Evolutionary conservation across 257 asterid species (phyloP).

Genomic region (Cordia subcordata): DNA sequence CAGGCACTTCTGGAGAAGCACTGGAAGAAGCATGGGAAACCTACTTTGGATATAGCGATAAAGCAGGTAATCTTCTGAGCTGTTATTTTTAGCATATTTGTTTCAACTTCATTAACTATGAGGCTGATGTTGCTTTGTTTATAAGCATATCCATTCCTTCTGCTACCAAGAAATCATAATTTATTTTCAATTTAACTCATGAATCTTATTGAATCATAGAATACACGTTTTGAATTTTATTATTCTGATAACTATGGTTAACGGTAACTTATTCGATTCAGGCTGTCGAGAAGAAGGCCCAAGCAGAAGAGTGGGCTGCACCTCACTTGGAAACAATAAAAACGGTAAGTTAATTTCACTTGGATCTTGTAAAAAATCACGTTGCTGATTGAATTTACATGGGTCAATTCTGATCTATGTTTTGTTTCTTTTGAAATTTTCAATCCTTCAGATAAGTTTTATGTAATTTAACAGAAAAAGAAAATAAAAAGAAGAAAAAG

Average conservation of each 20-base stretch:
- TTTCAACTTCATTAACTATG: conserved; percentile 1
- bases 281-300: conserved; percentile 77
- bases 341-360: conserved; percentile 50
- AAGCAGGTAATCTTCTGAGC: conserved; percentile 44
- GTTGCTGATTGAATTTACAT: background rate
- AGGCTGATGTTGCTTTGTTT: background rate
- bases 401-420: background rate
- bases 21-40: conserved; percentile 79
- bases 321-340: conserved; percentile 75
- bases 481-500: too few relatives aligned
- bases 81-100: background rate
- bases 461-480: too few relatives aligned
- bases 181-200: too few relatives aligned
- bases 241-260: background rate
- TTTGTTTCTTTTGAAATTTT: background rate
- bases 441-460: background rate
- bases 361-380: background rate
- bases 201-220: too few relatives aligned
- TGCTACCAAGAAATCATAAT: too few relatives aligned
- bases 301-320: conserved; percentile 78
- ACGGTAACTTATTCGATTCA: conserved; percentile 10
- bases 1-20: conserved; percentile 65
- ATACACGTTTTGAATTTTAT: conserved; percentile 1
- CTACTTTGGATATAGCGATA: conserved; percentile 51
- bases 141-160: background rate